phyloP scores from a whole-genome alignment of 2,329 filamentous ascomycete genomes.

The Dothidotthia symphoricarpi region DNA sequence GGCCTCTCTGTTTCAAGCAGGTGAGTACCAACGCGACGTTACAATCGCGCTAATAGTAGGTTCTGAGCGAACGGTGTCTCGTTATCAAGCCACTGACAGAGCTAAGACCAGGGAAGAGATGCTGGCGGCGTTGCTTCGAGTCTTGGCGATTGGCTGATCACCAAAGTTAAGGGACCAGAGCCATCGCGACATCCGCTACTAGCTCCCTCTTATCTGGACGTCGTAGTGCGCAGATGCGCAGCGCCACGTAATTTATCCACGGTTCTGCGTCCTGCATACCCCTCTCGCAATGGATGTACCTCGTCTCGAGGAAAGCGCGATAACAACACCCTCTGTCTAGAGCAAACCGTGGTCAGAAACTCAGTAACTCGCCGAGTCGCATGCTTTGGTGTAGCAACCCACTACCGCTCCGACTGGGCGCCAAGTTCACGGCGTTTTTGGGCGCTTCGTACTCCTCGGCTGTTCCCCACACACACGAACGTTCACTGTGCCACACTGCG shows the following conservation, averaged over 20 bases:
- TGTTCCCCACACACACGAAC: slow-evolving; percentile 5
- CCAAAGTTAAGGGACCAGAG: slow-evolving; percentile 5
- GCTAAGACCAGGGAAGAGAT: slow-evolving; percentile 20
- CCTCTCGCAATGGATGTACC: too few relatives aligned
- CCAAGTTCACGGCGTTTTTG: background rate
- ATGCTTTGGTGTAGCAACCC: too few relatives aligned
- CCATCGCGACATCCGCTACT: slow-evolving; percentile 7
- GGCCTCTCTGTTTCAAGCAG: slow-evolving; percentile 32
- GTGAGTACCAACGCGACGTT: slow-evolving; percentile 26
- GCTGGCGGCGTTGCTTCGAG: slow-evolving; percentile 26
- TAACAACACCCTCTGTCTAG: too few relatives aligned
- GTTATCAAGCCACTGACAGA: slow-evolving; percentile 27
- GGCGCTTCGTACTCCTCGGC: too few relatives aligned
- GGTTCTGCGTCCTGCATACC: too few relatives aligned
- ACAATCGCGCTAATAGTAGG: slow-evolving; percentile 24
- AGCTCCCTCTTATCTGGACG: slow-evolving; percentile 18
- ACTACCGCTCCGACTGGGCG: slow-evolving; percentile 9
- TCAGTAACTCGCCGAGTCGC: too few relatives aligned
- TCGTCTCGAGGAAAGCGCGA: too few relatives aligned
- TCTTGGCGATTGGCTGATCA: slow-evolving; percentile 28
- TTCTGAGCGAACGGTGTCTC: slow-evolving; percentile 7
- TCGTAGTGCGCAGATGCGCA: slow-evolving; percentile 3
- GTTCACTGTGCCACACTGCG: slow-evolving; percentile 5
- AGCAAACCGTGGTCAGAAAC: too few relatives aligned
- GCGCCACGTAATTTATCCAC: background rate